These are phyloP conservation scores for Albugo laibachii DNA, from an alignment of 352 stramenopile species.

Conservation along the genomic window DNA sequence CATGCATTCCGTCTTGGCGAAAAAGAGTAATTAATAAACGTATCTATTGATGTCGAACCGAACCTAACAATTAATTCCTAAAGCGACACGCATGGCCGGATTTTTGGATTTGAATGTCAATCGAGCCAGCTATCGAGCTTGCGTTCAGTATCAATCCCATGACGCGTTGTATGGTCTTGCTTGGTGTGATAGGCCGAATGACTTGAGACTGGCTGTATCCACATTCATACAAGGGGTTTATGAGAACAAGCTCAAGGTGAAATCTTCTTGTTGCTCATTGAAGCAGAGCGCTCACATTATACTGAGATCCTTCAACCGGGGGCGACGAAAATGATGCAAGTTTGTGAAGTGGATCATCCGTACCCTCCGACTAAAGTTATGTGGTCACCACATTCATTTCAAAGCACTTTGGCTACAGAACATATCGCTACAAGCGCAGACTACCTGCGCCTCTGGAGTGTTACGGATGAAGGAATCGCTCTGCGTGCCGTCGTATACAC, in stretches of 20 bases:
- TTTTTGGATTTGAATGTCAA: too few species aligned
- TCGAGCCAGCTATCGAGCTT: conserved; percentile 11
- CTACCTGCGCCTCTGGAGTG: conserved; percentile 65
- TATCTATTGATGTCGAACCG: too few species aligned
- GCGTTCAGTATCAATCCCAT: conserved; percentile 47
- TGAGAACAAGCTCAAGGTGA: conserved; percentile 75
- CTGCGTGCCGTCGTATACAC: conserved; percentile 50
- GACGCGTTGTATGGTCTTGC: conserved; percentile 59
- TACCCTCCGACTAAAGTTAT: conserved; percentile 79
- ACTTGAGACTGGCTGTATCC: conserved; percentile 41
- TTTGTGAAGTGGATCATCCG: conserved; percentile 60
- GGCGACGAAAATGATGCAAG: conserved; percentile 24
- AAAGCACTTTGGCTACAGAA: conserved; percentile 20
- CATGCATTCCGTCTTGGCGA: too few species aligned
- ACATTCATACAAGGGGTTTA: conserved; percentile 73
- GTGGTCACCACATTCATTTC: conserved; percentile 30
- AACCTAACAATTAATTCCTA: too few species aligned
- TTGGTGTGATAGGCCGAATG: conserved; percentile 37
- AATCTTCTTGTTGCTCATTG: not conserved
- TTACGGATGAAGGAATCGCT: conserved; percentile 54
- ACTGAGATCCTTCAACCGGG: conserved; percentile 40
- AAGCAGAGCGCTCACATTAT: not conserved
- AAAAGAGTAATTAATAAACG: too few species aligned
- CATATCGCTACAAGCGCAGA: conserved; percentile 67
- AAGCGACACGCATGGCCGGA: too few species aligned